Conservation (phyloP, 345 rosid species). For the Turritis glabra region DNA sequence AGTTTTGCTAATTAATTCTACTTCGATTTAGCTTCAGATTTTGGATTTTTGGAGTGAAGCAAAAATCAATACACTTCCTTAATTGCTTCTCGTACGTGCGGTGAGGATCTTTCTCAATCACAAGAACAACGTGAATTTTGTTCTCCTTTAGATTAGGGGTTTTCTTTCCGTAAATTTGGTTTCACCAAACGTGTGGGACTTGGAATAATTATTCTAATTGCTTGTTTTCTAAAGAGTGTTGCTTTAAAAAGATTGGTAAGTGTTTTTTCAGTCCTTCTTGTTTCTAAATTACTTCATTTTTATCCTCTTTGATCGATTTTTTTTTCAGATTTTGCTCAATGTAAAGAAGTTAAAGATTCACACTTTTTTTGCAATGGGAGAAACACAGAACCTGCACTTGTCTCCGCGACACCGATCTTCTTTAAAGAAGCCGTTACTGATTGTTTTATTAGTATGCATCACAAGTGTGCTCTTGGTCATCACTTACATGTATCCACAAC, state of each 20-base stretch:
- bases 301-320: background rate
- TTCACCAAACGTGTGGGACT: constrained; percentile 33
- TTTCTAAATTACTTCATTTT: background rate
- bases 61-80: background rate
- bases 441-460: constrained; percentile 69
- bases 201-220: constrained; percentile 4
- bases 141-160: constrained; percentile 9
- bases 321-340: constrained; percentile 25
- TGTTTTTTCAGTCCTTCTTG: background rate
- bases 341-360: constrained; percentile 33
- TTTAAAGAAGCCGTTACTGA: constrained; percentile 79
- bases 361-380: constrained; percentile 57
- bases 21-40: background rate
- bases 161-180: background rate
- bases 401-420: constrained; percentile 66
- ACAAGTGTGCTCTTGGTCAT: constrained; percentile 76
- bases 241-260: constrained; percentile 13
- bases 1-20: background rate
- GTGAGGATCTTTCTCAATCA: constrained; percentile 25
- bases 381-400: constrained; percentile 64
- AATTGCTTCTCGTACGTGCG: constrained; percentile 13
- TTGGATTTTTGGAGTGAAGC: constrained; percentile 5
- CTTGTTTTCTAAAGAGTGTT: constrained; percentile 24
- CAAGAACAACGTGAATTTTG: constrained; percentile 33
- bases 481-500: constrained; percentile 79